A percentile compares a stretch with the other conserved stretches of the same genome.
These are phyloP conservation scores for Leccinum longicurvipes DNA, from an alignment of 768 basidiomycete genomes.

Conservation along the genomic window DNA sequence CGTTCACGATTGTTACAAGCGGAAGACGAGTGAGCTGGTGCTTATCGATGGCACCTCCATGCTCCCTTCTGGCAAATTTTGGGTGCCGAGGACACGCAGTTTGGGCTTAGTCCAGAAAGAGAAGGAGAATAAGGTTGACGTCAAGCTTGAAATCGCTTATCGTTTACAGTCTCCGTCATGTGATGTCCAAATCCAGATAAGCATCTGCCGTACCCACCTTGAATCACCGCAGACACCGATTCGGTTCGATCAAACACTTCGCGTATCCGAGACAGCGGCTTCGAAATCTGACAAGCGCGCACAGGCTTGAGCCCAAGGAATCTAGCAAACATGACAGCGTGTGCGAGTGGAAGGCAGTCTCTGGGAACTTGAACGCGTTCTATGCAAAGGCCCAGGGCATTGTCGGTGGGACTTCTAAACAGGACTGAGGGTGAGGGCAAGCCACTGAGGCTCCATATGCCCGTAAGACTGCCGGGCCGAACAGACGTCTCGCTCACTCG, in stretches of 20 bases:
- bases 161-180: conserved; percentile 8
- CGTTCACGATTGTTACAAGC: conserved; percentile 8
- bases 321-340: not conserved
- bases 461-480: not conserved
- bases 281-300: not conserved
- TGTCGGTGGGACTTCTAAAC: not conserved
- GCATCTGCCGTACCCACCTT: not conserved
- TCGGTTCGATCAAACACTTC: conserved; percentile 20
- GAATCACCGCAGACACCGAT: conserved; percentile 8
- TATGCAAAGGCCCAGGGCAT: not conserved
- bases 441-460: not conserved
- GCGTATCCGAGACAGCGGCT: conserved; percentile 3
- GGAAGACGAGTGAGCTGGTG: conserved; percentile 8
- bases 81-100: conserved; percentile 18
- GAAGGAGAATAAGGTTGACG: conserved; percentile 19
- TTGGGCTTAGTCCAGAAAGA: not conserved
- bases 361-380: not conserved
- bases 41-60: conserved; percentile 33
- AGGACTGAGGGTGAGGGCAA: not conserved
- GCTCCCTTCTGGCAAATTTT: conserved; percentile 13
- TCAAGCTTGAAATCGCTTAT: conserved; percentile 16
- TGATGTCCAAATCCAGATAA: conserved; percentile 7
- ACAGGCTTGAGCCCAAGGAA: not conserved
- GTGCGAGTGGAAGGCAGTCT: not conserved
- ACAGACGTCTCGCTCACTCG: not conserved